These are phyloP conservation scores for Botrytis medusae DNA, from an alignment of 2,329 filamentous ascomycete species.

Conservation along the genomic window DNA sequence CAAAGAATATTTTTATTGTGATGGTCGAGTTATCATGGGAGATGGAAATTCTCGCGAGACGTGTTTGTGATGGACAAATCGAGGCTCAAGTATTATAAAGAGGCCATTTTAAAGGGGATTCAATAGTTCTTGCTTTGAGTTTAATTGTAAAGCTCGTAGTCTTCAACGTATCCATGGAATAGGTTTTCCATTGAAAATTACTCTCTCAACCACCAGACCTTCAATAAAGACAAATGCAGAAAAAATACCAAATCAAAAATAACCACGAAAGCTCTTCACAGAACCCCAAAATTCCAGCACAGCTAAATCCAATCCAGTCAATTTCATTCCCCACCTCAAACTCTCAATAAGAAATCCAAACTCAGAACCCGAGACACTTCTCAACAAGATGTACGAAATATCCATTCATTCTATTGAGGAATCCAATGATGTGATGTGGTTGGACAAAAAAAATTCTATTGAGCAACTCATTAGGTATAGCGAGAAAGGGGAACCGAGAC, in stretches of 20 bases:
- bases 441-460: constrained; percentile 2
- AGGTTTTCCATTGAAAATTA: too few relatives aligned
- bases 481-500: constrained; percentile 22
- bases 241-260: neutral
- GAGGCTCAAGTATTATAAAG: neutral
- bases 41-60: neutral
- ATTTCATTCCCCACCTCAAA: constrained; percentile 2
- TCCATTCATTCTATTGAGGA: neutral
- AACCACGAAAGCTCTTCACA: neutral
- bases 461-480: constrained; percentile 23
- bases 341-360: constrained; percentile 8
- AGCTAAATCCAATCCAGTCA: neutral
- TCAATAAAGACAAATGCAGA: neutral
- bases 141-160: neutral
- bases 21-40: neutral
- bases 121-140: neutral
- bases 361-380: neutral
- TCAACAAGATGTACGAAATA: neutral
- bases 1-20: neutral
- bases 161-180: neutral
- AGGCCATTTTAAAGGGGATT: too few relatives aligned
- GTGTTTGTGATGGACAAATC: neutral
- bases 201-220: rapidly evolving
- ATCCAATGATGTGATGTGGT: neutral
- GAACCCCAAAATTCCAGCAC: neutral